Base-by-base conservation (phyloP, 805 yeast genomes). In the Candida ficus region DNA sequence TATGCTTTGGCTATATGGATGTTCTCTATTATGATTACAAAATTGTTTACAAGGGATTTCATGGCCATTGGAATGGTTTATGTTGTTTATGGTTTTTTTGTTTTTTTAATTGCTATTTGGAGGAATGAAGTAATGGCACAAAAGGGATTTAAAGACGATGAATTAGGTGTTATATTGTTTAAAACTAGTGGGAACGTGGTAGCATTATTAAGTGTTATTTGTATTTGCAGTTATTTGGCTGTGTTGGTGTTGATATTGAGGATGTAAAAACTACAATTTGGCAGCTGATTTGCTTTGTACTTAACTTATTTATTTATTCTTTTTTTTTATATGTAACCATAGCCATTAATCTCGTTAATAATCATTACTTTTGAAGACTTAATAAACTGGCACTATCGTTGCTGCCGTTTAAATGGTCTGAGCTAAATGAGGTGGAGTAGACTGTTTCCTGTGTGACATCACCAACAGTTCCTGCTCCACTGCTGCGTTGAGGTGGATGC, bases 1-100 rank as follows among this genome's bases (percentile, higher is more conserved):
- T 76, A 90, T 0, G 83, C 90, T 17, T 62, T 86, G 23, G 81
- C 85, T 17, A 72, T 80, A 39, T 59, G 86, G 22, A 73, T 88
- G 10, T 80, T 86, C 52, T 70, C 67, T 39, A 47, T 83, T 25
- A 61, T 83, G 41, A 71, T 84, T 14, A 68, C 84, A 49, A 80
- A 82, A 57, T 59, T 84, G 29, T 84, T 84, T 57, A 67, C 78
- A 5, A 63, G 57, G 29, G 85, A 80, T 49, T 83, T 82, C 54
- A 61, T 81, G 38, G 78, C 83, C 1, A 67, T 84, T 10, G 91
- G 89, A 1, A 67, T 79, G 0, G 73, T 81, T 0, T 83, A 76
- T 53, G 80, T 84, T 3, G 58, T 74, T 1, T 81, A 81, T 50
- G 86, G 88, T 2, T 46, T 68, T 29, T 33, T 71, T 45, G 55